These are phyloP conservation scores for Dinochytrium kinnereticum DNA, from an alignment of 371 early-diverging fungal genomes.

Conservation along the genomic window DNA sequence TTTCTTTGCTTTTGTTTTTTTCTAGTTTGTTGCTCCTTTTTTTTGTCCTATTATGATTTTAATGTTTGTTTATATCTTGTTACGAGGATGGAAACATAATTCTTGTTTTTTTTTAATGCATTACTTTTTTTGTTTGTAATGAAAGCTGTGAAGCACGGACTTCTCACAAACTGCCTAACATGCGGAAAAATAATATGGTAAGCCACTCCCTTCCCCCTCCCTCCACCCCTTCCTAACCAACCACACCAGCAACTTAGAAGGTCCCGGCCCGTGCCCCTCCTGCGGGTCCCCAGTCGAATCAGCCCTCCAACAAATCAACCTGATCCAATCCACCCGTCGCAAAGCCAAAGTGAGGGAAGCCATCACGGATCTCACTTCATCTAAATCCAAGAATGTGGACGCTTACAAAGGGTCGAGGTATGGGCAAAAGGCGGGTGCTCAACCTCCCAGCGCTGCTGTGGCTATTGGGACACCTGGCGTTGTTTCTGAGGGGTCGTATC, in stretches of 20 bases:
- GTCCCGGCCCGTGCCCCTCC: slow-evolving; percentile 83
- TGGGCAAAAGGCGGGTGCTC: slow-evolving; percentile 28
- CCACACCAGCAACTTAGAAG: slow-evolving; percentile 58
- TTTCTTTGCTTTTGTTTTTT: neutral
- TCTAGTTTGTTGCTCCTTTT: too few relatives aligned
- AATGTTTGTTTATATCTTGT: too few relatives aligned
- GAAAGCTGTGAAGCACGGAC: slow-evolving; percentile 75
- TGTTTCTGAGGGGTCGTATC: slow-evolving; percentile 25
- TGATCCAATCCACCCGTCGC: slow-evolving; percentile 11
- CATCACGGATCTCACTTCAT: neutral
- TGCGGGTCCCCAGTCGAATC: slow-evolving; percentile 75
- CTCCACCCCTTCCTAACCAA: neutral
- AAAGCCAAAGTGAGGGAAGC: neutral
- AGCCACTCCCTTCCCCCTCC: slow-evolving; percentile 26
- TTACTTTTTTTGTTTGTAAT: neutral
- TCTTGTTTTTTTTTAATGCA: neutral
- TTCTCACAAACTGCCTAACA: slow-evolving; percentile 83
- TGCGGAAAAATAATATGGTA: slow-evolving; percentile 90
- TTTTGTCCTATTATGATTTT: too few relatives aligned
- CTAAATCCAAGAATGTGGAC: slow-evolving; percentile 20
- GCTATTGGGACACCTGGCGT: slow-evolving; percentile 22
- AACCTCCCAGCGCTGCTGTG: slow-evolving; percentile 15
- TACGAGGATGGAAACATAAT: too few relatives aligned
- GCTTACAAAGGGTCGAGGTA: slow-evolving; percentile 26
- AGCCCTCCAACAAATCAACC: slow-evolving; percentile 44